Evolutionary conservation across 2,329 filamentous ascomycete genomes (phyloP).

Genomic region (Paracoccidioides brasiliensis): DNA sequence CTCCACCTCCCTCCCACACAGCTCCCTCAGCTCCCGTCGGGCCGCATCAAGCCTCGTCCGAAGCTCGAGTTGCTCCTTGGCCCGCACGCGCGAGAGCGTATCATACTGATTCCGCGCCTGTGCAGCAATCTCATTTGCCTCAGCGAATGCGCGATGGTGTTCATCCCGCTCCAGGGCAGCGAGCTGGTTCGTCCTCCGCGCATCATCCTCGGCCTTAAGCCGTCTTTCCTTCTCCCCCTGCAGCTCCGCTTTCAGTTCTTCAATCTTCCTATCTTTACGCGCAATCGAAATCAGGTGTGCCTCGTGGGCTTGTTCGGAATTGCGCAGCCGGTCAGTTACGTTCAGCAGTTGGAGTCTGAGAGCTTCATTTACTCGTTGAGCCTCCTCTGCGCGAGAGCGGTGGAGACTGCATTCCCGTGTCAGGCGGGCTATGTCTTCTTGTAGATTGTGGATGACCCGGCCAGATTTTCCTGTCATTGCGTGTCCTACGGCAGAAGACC

Average conservation of each 20-base stretch:
- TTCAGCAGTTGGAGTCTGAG: constrained; percentile 33
- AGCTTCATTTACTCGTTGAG: constrained; percentile 34
- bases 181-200: constrained; percentile 23
- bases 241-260: constrained; percentile 32
- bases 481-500: constrained; percentile 38
- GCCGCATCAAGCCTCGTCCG: constrained; percentile 27
- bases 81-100: constrained; percentile 26
- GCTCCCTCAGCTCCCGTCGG: constrained; percentile 20
- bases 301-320: constrained; percentile 35
- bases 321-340: constrained; percentile 33
- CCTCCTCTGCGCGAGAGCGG: constrained; percentile 34
- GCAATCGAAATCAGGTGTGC: constrained; percentile 34
- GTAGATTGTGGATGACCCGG: constrained; percentile 38
- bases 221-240: constrained; percentile 31
- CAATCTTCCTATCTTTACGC: constrained; percentile 36
- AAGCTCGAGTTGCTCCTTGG: constrained; percentile 30
- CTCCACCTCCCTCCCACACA: constrained; percentile 25
- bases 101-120: constrained; percentile 32
- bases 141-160: constrained; percentile 26
- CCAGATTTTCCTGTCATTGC: constrained; percentile 38
- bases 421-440: constrained; percentile 38
- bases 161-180: constrained; percentile 30
- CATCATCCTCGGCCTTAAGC: constrained; percentile 28
- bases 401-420: constrained; percentile 35
- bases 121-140: constrained; percentile 27